These are phyloP conservation scores for Penicillium sp. DNA, from an alignment of 2,329 filamentous ascomycete genomes.

Conservation along the genomic window DNA sequence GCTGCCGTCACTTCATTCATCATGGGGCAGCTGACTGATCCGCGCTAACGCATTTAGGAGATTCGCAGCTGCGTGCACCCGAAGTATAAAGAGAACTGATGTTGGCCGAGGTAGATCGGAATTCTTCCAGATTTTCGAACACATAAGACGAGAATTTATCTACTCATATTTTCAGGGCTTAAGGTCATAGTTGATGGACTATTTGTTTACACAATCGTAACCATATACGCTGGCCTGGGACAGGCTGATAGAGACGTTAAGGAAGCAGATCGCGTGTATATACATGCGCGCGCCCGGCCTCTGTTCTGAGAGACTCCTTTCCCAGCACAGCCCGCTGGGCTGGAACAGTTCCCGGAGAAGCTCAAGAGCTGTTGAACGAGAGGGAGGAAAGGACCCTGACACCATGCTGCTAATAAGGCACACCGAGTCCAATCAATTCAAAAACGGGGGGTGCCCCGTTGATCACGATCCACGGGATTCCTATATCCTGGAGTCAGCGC, in stretches of 20 bases:
- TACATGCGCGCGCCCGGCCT: conserved; percentile 19
- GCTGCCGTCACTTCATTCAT: conserved; percentile 4
- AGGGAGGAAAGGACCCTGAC: background rate
- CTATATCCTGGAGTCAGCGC: conserved; percentile 44
- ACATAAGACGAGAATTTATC: background rate
- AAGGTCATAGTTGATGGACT: background rate
- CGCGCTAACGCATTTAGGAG: background rate
- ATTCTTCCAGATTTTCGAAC: background rate
- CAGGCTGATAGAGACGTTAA: conserved; percentile 2
- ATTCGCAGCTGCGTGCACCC: background rate
- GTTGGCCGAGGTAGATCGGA: background rate
- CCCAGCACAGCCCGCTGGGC: conserved; percentile 21
- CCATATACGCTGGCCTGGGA: background rate
- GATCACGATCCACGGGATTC: conserved; percentile 80
- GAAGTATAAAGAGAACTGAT: background rate
- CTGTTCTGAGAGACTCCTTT: conserved; percentile 4
- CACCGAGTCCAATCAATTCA: conserved; percentile 46
- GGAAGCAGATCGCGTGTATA: conserved; percentile 21
- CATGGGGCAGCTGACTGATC: conserved; percentile 11
- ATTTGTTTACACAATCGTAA: conserved; percentile 1
- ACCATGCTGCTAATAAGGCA: conserved; percentile 11
- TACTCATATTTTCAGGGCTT: no score
- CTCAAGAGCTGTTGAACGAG: background rate
- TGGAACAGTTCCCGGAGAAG: conserved; percentile 5
- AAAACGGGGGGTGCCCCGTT: conserved; percentile 75